Conservation (phyloP, 2,329 filamentous ascomycete species). For the Coniochaeta prunicola region DNA sequence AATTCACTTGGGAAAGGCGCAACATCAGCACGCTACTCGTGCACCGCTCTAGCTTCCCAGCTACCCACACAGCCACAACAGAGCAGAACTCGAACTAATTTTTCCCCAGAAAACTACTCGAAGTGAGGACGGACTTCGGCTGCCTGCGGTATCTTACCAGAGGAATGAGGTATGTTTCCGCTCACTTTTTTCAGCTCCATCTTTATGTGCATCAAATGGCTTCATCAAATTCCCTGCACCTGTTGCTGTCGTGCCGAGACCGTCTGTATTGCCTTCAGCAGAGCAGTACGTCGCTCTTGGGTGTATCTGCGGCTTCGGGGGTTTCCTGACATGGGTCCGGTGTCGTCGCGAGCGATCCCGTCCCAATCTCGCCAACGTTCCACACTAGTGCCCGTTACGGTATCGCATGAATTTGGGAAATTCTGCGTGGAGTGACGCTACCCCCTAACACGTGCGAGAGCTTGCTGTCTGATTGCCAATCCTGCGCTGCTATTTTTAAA, state of each 20-base stretch:
- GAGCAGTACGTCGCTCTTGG: neutral
- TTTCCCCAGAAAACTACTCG: neutral
- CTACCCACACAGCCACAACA: neutral
- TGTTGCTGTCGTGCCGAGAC: neutral
- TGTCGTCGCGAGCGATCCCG: slow-evolving; percentile 18
- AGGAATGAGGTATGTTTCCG: neutral
- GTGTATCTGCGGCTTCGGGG: neutral
- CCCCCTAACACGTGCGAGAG: neutral
- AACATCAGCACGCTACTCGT: neutral
- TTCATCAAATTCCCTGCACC: neutral
- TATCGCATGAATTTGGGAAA: slow-evolving; percentile 27
- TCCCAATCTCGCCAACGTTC: slow-evolving; percentile 32
- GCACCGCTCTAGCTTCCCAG: neutral
- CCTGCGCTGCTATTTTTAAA: slow-evolving; percentile 20
- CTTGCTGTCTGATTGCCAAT: neutral
- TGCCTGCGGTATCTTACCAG: neutral
- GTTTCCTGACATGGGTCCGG: neutral
- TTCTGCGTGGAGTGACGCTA: slow-evolving; percentile 12
- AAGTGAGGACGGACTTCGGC: neutral
- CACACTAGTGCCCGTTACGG: slow-evolving; percentile 27
- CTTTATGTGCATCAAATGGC: neutral
- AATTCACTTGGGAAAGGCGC: neutral
- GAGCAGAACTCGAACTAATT: neutral
- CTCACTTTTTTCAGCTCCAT: neutral
- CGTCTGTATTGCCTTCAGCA: neutral